Evolutionary conservation across 2,329 filamentous ascomycete genomes (phyloP), one percentile per base, ranked within the genome.

Genomic region (Byssoonygena ceratinophila): DNA sequence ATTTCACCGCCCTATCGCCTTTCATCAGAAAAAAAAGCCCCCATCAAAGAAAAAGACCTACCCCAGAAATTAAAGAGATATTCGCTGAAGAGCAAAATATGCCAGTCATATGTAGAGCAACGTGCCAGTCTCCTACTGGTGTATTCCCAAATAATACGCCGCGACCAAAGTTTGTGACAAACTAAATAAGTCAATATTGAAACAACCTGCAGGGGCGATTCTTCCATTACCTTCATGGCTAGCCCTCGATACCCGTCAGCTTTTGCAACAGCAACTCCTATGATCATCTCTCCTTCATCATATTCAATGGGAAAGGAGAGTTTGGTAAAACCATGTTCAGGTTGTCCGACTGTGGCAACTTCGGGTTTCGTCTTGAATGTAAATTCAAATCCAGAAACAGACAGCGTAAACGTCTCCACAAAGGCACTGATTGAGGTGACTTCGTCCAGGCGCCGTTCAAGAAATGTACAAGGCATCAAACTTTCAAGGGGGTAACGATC

Each of bases 121-220:
- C n/a, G 41, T 41, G 36, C 47, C 36, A 50, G n/a, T 41, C 37
- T 16, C 29, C 23, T 29, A 16, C 5, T 8, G 20, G 37, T 41
- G 22, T 16, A 20, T 41, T 20, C 1, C 47, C 36, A 31, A 50
- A 50, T 1, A 43, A 11, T 20, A 43, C 29, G 31, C 36, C 29
- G 6, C 47, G 37, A 9, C 47, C 36, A n/a, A 50, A 43, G 16
- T 32, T 50, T 14, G 47, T 50, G n/a, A 50, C 41, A 23, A 50
- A 50, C 47, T 50, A 50, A 7, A 4, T 11, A 40, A 18, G 9
- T 44, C 11, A 25, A 29, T 44, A 44, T 5, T 22, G 14, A 9
- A 44, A 27, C 20, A 41, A 18, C 12, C 20, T 5, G 14, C 3
- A 25, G 2, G 14, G 20, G 27, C 27, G 6, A 14, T 11, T 29